These are phyloP conservation scores for Cinchona pubescens DNA, from an alignment of 257 asterid genomes.

Conservation along the genomic window DNA sequence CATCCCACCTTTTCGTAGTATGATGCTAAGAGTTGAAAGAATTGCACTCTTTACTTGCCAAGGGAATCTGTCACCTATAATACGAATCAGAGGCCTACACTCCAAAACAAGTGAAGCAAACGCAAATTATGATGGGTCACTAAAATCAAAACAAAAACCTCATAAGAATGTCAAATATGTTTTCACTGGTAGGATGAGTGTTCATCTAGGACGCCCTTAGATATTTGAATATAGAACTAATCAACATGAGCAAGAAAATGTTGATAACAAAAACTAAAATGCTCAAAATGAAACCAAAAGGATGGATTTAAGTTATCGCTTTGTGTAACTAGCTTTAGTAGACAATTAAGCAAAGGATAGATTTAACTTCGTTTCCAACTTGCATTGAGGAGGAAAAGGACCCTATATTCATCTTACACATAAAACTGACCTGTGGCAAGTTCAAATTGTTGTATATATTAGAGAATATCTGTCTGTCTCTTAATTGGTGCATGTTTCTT, in stretches of 20 bases:
- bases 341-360: too few species aligned
- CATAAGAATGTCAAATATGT: background rate
- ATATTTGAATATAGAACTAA: background rate
- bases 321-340: too few species aligned
- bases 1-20: constrained; percentile 87
- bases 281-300: background rate
- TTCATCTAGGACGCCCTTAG: background rate
- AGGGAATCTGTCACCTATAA: constrained; percentile 97
- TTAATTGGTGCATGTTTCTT: too few species aligned
- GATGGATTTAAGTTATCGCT: background rate
- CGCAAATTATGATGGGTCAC: background rate
- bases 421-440: too few species aligned
- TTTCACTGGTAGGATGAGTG: too few species aligned
- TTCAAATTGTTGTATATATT: too few species aligned
- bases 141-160: background rate
- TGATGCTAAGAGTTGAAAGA: constrained; percentile 84
- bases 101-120: constrained; percentile 14
- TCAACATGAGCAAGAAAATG: background rate
- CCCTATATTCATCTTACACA: background rate
- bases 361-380: background rate
- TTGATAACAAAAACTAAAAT: background rate
- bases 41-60: constrained; percentile 99
- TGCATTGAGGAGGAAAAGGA: background rate
- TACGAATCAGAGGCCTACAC: constrained; percentile 93
- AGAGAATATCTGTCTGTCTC: too few species aligned